Conservation (phyloP, 352 stramenopile genomes). For the Halophytophthora batemanensis region DNA sequence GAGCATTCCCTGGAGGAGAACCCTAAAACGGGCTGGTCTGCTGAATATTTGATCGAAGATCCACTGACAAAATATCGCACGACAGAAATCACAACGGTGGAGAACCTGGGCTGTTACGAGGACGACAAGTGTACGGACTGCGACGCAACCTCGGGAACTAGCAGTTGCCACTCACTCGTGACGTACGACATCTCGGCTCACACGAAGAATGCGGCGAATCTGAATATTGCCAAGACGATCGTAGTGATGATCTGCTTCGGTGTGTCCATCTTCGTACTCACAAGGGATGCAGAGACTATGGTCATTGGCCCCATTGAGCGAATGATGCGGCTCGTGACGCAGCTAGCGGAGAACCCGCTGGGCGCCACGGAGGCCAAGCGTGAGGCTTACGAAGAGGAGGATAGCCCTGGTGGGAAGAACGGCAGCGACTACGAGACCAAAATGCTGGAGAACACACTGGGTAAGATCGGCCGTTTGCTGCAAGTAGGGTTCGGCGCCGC, state of each 20-base stretch:
- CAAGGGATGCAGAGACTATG: conserved; percentile 91
- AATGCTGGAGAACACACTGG: conserved; percentile 94
- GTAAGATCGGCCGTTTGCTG: conserved; percentile 93
- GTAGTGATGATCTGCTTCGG: conserved; percentile 91
- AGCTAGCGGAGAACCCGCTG: conserved; percentile 66
- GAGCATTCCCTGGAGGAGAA: conserved; percentile 46
- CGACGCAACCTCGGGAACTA: conserved; percentile 25
- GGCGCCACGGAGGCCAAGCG: conserved; percentile 62
- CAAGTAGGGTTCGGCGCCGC: conserved; percentile 97
- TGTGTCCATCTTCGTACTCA: conserved; percentile 91
- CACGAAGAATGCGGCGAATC: conserved; percentile 31
- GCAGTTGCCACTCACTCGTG: conserved; percentile 64
- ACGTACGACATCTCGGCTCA: conserved; percentile 71
- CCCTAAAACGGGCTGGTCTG: conserved; percentile 72
- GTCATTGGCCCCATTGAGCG: conserved; percentile 96
- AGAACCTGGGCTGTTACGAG: conserved; percentile 69
- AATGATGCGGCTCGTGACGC: conserved; percentile 89
- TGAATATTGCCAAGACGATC: conserved; percentile 86
- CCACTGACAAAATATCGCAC: conserved; percentile 39
- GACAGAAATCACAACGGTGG: conserved; percentile 56
- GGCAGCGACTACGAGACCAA: conserved; percentile 92
- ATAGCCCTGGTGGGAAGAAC: conserved; percentile 29
- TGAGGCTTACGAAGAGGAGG: conserved; percentile 76
- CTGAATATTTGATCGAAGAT: conserved; percentile 41
- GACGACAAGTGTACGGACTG: conserved; percentile 61